Base-by-base conservation (phyloP, 2,329 filamentous ascomycete genomes). In the Stagonosporopsis chrysanthemi region DNA sequence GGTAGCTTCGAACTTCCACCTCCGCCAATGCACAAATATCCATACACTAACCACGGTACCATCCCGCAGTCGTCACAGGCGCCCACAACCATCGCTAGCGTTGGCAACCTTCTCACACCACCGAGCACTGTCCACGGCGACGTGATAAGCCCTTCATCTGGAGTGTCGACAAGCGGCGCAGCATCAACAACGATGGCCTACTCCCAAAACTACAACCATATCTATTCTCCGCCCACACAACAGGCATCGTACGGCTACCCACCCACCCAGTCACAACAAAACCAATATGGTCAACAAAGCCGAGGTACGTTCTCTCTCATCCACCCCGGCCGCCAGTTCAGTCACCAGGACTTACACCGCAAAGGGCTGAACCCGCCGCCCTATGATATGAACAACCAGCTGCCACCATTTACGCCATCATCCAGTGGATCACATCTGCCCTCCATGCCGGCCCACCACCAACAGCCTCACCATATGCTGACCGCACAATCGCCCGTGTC, bases 1-100 rank as follows among this genome's bases (percentile, higher is more conserved):
- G 88, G 89, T 56, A 84, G 79, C 65, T 90, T 91, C 72, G 86
- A 90, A 70, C 84, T 91, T 47, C 63, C 73, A 48, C 86, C 88
- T 51, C 86, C 87, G 65, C 82, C 84, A 47, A 79, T 84, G 69
- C 72, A 83, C 67, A 86, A 85, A 73, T 84, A 83, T 67, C 76
- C 80, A 55, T 77, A 69, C 61, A 73, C 65, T 70, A 74, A 75
- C 67, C 72, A 68, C 42, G 66, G 75, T 58, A 72, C 72, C 62
- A 65, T 76, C 61, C 77, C 77, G 58, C 80, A 82, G 62, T 75
- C 79, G 44, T 75, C 80, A 39, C 79, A 83, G 38, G 78, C 81
- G 35, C 79, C 81, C 23, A 73, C 74, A 19, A 77, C 73, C 38
- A 71, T 79, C 56, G 79, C 81, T 61, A 86, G 83, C 66, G 83